Evolutionary conservation across 2,329 filamentous ascomycete species (phyloP), one percentile per base, ranked within the genome.

Genomic region (Fusarium buharicum): DNA sequence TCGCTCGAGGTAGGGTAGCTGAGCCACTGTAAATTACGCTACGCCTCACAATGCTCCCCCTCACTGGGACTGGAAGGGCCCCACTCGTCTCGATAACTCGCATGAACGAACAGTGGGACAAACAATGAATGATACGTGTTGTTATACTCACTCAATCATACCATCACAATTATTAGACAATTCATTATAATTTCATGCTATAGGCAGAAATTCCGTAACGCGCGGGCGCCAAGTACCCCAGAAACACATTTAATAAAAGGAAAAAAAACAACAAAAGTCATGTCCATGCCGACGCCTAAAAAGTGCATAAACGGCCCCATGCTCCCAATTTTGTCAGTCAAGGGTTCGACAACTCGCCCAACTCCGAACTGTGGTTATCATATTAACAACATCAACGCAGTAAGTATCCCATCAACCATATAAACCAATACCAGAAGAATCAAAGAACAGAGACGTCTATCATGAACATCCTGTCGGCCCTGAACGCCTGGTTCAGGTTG

Each of bases 301-400:
- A 70, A 70, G 64, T 71, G 68, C 67, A 70, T 59, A 67, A 70
- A 71, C 68, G 59, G 65, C 62, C 52, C 53, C 50, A 62, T 67
- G 63, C 62, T 66, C 57, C 62, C 57, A 53, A 55, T 62, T 66
- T 59, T 58, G 48, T 64, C 51, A 63, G 54, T 41, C 51, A 66
- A 70, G 36, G 51, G 50, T 55, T 52, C 49, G 38, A 59, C 45
- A 56, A 44, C 60, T 66, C 57, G 65, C 63, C 67, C 47, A 67
- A 71, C 68, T 70, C 69, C 60, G 59, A 52, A 53, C 51, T 51
- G 46, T 59, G 37, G 47, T 56, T 55, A 59, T 70, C 66, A 67
- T 55, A 69, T 70, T 62, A 64, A 66, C 63, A 68, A 58, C 62
- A 61, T 61, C 62, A 57, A 56, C 57, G 56, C 50, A 28, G 27